A percentile compares a stretch with the other conserved stretches of the same genome.
Conservation (phyloP, 306 rosid genomes). For the Erythrophleum fordii region DNA sequence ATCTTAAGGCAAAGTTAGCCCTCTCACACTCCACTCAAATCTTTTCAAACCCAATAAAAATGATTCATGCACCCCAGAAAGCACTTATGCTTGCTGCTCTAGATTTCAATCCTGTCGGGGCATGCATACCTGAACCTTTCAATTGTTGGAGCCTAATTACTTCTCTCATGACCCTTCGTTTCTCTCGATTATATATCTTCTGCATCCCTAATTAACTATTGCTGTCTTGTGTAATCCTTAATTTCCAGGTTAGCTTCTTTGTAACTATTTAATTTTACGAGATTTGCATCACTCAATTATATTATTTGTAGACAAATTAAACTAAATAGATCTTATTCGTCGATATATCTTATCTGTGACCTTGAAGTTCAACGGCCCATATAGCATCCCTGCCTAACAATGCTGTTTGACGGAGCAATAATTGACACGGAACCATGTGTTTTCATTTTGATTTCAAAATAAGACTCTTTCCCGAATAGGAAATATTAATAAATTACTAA, state of each 20-base stretch:
- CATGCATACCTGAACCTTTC: neutral
- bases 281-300: neutral
- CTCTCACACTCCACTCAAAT: neutral
- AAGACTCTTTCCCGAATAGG: slow-evolving; percentile 35
- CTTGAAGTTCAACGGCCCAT: slow-evolving; percentile 34
- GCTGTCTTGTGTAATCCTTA: too few relatives aligned
- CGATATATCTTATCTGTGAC: neutral
- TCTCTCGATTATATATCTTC: too few relatives aligned
- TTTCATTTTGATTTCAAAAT: neutral
- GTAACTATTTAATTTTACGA: too few relatives aligned
- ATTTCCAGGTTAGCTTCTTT: too few relatives aligned
- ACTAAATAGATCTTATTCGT: neutral
- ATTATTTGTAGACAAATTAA: neutral
- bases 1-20: slow-evolving; percentile 8
- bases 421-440: slow-evolving; percentile 19
- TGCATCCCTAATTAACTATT: too few relatives aligned
- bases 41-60: neutral
- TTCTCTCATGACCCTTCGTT: too few relatives aligned
- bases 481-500: neutral
- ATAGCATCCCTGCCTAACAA: neutral
- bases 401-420: slow-evolving; percentile 34
- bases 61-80: neutral
- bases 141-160: too few relatives aligned
- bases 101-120: neutral
- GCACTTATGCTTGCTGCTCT: neutral